phyloP scores from a whole-genome alignment of 2,329 filamentous ascomycete genomes.

The Cryphonectria japonica region DNA sequence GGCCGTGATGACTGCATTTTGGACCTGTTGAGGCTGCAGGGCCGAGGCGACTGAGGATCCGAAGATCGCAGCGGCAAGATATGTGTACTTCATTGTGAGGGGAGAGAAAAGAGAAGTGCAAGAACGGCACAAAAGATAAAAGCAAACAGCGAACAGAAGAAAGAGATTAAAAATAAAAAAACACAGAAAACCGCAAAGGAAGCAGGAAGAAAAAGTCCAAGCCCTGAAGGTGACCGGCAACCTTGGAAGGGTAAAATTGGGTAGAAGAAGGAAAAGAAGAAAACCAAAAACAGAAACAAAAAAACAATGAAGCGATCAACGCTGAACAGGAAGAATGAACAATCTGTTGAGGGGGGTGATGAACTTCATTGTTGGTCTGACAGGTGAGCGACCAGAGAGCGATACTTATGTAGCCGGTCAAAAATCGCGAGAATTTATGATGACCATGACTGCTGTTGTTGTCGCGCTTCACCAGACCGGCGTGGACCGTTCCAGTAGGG shows the following conservation, averaged over 20 bases:
- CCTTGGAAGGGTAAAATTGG: background rate
- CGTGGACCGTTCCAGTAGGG: background rate
- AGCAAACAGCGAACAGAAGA: background rate
- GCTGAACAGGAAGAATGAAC: background rate
- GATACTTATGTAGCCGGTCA: background rate
- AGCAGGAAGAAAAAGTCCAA: background rate
- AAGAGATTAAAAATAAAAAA: background rate
- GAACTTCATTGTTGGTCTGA: background rate
- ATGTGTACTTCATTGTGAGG: constrained; percentile 14
- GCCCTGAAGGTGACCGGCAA: constrained; percentile 8
- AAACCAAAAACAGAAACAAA: background rate
- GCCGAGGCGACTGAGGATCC: constrained; percentile 5
- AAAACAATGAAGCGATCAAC: constrained; percentile 11
- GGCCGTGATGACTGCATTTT: background rate
- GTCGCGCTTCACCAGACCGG: background rate
- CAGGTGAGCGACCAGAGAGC: background rate
- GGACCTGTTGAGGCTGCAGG: background rate
- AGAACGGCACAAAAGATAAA: background rate
- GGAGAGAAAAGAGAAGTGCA: background rate
- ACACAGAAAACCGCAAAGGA: background rate
- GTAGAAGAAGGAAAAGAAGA: background rate
- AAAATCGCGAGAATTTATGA: background rate
- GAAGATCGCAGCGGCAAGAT: background rate
- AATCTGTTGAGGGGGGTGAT: background rate
- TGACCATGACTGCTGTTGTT: background rate